Conservation (phyloP, 805 yeast genomes). For the Ogataea ramenticola region DNA sequence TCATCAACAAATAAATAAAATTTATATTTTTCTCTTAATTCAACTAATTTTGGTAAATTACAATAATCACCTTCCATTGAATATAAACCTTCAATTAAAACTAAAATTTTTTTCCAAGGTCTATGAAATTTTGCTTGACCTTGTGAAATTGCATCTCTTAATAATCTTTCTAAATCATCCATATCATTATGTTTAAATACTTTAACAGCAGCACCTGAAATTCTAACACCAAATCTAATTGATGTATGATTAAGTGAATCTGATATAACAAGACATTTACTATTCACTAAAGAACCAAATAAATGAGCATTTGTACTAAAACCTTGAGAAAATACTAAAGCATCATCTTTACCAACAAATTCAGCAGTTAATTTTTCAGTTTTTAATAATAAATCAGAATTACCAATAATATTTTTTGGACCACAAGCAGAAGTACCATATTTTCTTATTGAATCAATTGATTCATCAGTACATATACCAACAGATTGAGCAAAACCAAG, state of each 20-base stretch:
- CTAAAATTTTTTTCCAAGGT: slow-evolving; percentile 85
- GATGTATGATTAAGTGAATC: slow-evolving; percentile 96
- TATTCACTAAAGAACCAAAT: slow-evolving; percentile 75
- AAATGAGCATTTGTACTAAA: slow-evolving; percentile 91
- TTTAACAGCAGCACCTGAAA: slow-evolving; percentile 88
- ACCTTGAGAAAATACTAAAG: slow-evolving; percentile 87
- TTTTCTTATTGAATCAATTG: slow-evolving; percentile 53
- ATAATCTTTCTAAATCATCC: slow-evolving; percentile 63
- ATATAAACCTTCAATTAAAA: slow-evolving; percentile 88
- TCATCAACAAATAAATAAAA: slow-evolving; percentile 91
- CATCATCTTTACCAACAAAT: slow-evolving; percentile 86
- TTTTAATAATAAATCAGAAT: slow-evolving; percentile 61
- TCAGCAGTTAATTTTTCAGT: slow-evolving; percentile 76
- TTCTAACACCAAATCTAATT: slow-evolving; percentile 88
- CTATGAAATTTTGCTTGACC: slow-evolving; percentile 95
- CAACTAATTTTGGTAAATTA: slow-evolving; percentile 69
- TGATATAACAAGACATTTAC: slow-evolving; percentile 83
- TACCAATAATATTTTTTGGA: slow-evolving; percentile 68
- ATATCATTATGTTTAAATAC: slow-evolving; percentile 91
- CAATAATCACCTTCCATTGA: slow-evolving; percentile 91
- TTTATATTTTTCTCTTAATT: slow-evolving; percentile 74
- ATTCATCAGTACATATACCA: slow-evolving; percentile 82
- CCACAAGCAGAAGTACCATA: slow-evolving; percentile 79
- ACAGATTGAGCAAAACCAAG: slow-evolving; percentile 94
- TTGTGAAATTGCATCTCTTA: slow-evolving; percentile 80